Base-by-base conservation (phyloP, 2,329 filamentous ascomycete genomes). In the Ophiosphaerella korrae region DNA sequence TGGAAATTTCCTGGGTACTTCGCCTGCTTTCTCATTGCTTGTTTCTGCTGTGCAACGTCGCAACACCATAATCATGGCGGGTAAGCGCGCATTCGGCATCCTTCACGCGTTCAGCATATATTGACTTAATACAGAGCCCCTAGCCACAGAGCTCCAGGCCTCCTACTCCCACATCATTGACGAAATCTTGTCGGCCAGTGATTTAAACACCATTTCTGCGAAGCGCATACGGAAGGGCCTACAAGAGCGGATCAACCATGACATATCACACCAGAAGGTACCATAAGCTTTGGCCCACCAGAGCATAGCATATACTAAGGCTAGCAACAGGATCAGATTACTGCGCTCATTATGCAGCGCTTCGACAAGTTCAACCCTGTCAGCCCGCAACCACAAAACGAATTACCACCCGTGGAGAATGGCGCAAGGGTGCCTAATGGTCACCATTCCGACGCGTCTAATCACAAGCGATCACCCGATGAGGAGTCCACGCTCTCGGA, bases 151-250 rank as follows among this genome's bases (percentile, higher is more conserved):
- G 53, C 66, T 76, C 40, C 76, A 78, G 68, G 74, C 75, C 45
- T 74, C 74, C 45, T 85, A 85, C 68, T 76, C 79, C 38, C 74
- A 74, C 62, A 84, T 87, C 68, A 87, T 88, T 61, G 85, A 88
- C 70, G 75, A 77, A 29, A 87, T 88, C 60, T 77, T 88, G 43
- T 78, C 78, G 38, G 74, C 74, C 47, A 84, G 83, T 66, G 84
- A 88, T 63, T 75, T 88, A 26, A 83, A 83, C 57, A 86, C 83
- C 46, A 82, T 88, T 57, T 86, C 85, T 32, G 83, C 84, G 52
- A 88, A 88, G 74, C 78, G 80, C 61, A 86, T 88, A 70, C 82
- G 84, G 58, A 85, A 84, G 70, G 82, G 82, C 24, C 75, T 88
- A 35, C 83, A 87, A 66, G 82, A 82, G 62, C 75, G 75, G 53